Evolutionary conservation across 1,284 basidiomycete species (phyloP), one percentile per base, ranked within the genome.

Genomic region (Pterulicium gracile): DNA sequence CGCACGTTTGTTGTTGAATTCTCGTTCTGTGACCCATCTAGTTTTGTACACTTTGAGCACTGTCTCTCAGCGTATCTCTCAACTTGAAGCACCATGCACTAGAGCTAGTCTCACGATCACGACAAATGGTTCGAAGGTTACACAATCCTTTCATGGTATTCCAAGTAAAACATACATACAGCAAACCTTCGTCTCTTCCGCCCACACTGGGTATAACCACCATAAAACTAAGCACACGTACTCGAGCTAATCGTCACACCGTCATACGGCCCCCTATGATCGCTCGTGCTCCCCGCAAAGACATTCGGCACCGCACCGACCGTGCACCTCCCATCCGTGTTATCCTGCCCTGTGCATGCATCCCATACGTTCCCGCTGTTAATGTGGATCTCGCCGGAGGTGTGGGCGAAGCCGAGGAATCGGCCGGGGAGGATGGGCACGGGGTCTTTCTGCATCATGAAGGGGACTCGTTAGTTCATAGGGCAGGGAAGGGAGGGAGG

Each of bases 261-360:
- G 48, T 77, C 69, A 55, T 80, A 83, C 4, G 79, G 79, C 1
- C 76, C 76, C 48, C 64, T 58, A 52, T 85, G 82, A 49, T 83
- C 62, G 3, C 49, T 32, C 42, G 55, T 22, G 27, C 67, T 51
- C 1, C 72, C 65, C 0, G 62, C 63, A 14, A 74, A 66, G 47
- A 83, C 67, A 23, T 65, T 67, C 1, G 63, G 55, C 0, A 83
- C 80, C 47, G 74, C 73, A 2, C 79, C 79, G 15, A 68, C 68
- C 12, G 61, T 70, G 58, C 81, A 84, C 44, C 64, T 58, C 1
- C 39, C 49, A 50, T 70, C 72, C 3, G 66, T 52, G 52, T 79
- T 79, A 46, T 82, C 81, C 50, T 79, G 70, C 1, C 76, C 76
- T 73, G 45, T 47, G 43, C 65, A 67, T 7, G 54, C 51, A 34